Conservation (phyloP, 768 basidiomycete species). For the Rhizopogon vulgaris region DNA sequence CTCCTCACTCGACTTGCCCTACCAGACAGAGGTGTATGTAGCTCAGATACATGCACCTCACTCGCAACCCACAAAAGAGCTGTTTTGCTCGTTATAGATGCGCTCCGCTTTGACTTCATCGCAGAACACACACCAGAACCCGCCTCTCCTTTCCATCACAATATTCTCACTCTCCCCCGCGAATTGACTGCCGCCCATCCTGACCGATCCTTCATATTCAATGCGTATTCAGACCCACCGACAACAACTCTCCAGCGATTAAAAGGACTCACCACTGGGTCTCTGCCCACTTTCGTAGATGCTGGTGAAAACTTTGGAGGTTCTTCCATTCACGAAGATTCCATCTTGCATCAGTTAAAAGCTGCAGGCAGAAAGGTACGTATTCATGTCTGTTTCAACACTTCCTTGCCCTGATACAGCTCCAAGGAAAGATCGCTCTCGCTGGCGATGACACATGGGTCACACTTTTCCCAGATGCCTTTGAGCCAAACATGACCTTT, state of each 20-base stretch:
- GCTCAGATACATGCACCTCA: conserved; percentile 37
- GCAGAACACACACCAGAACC: conserved; percentile 56
- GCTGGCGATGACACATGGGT: conserved; percentile 99
- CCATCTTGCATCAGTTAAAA: conserved; percentile 68
- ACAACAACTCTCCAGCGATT: conserved; percentile 93
- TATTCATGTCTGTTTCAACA: neutral
- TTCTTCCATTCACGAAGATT: conserved; percentile 83
- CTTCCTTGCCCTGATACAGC: conserved; percentile 4
- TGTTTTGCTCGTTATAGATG: conserved; percentile 83
- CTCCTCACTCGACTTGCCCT: conserved; percentile 63
- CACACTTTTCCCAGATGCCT: conserved; percentile 74
- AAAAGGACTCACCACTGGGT: conserved; percentile 92
- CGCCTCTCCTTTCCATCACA: conserved; percentile 67
- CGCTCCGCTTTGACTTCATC: conserved; percentile 91
- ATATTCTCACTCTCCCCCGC: conserved; percentile 72
- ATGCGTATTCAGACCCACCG: conserved; percentile 89
- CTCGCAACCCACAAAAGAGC: conserved; percentile 71
- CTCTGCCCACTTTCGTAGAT: conserved; percentile 92
- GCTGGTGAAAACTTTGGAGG: conserved; percentile 91
- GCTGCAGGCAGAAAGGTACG: conserved; percentile 55
- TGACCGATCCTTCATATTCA: conserved; percentile 75
- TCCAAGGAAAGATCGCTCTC: conserved; percentile 59
- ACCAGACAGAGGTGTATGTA: conserved; percentile 36
- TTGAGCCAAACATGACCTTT: conserved; percentile 66
- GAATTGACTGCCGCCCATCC: conserved; percentile 64